These are phyloP conservation scores for Parafenestella ontariensis DNA, from an alignment of 2,329 filamentous ascomycete genomes.

Conservation along the genomic window DNA sequence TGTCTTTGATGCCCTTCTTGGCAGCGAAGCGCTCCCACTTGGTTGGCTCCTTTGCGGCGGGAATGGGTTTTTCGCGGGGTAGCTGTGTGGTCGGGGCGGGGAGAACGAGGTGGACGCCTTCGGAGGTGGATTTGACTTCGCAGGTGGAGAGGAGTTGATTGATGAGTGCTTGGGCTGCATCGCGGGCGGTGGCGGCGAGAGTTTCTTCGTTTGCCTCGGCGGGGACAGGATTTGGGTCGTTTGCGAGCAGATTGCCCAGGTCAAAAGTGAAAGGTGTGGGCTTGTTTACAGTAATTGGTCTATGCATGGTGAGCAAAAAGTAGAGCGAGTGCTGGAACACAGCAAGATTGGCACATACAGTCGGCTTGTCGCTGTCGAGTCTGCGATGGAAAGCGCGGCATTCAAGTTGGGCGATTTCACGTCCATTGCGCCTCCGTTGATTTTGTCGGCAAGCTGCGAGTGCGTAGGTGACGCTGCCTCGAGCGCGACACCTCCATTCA, in stretches of 20 bases:
- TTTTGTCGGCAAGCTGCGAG: constrained; percentile 37
- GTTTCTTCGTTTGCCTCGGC: constrained; percentile 67
- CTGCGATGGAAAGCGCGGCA: constrained; percentile 40
- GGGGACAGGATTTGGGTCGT: constrained; percentile 83
- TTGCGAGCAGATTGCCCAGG: constrained; percentile 82
- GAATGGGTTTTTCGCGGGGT: constrained; percentile 91
- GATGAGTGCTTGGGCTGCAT: constrained; percentile 89
- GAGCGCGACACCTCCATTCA: constrained; percentile 39
- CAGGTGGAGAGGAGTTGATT: constrained; percentile 94
- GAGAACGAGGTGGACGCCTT: constrained; percentile 79
- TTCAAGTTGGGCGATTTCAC: constrained; percentile 30
- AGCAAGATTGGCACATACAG: constrained; percentile 31
- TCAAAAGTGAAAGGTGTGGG: constrained; percentile 93
- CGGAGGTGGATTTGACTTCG: constrained; percentile 72
- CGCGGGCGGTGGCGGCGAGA: constrained; percentile 78
- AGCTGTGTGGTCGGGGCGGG: constrained; percentile 73
- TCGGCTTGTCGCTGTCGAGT: constrained; percentile 41
- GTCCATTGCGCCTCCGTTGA: constrained; percentile 45
- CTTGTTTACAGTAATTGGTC: constrained; percentile 62
- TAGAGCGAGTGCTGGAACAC: not conserved
- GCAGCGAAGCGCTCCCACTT: constrained; percentile 96
- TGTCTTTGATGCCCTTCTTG: constrained; percentile 95
- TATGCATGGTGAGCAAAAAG: constrained; percentile 20
- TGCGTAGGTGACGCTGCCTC: constrained; percentile 28
- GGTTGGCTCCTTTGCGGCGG: constrained; percentile 79